Conservation (phyloP, 2,329 filamentous ascomycete genomes). For the Westerdykella sp. region DNA sequence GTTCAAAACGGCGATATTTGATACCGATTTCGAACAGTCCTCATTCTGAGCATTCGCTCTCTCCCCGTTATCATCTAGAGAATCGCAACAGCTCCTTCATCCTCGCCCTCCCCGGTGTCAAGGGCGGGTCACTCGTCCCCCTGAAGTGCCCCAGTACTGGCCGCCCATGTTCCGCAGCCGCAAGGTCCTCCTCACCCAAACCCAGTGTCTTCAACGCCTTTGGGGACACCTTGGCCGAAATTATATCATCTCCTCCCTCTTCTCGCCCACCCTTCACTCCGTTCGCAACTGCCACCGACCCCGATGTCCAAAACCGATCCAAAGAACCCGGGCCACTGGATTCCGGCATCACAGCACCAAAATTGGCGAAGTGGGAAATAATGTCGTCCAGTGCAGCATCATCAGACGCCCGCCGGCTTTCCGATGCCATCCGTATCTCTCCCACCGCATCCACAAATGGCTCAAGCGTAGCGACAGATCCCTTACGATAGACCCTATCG, state of each 20-base stretch:
- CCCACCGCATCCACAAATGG: background rate
- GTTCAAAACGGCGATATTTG: too few relatives aligned
- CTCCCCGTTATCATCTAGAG: background rate
- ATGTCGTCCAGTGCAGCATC: conserved; percentile 36
- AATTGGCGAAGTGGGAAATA: conserved; percentile 39
- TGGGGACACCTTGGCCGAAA: background rate
- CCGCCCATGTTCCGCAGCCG: background rate
- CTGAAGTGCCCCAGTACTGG: background rate
- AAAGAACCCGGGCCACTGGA: conserved; percentile 21
- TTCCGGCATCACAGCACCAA: conserved; percentile 30
- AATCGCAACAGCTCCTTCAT: background rate
- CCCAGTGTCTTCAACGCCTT: background rate
- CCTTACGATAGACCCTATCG: conserved; percentile 38
- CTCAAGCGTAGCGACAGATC: conserved; percentile 33
- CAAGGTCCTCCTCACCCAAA: background rate
- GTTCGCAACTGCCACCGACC: background rate
- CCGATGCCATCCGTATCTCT: conserved; percentile 2
- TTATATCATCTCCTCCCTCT: background rate
- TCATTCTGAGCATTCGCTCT: background rate
- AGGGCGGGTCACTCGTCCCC: background rate
- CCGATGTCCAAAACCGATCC: conserved; percentile 29
- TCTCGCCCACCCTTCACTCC: background rate
- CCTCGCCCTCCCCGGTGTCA: background rate
- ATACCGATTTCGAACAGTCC: background rate
- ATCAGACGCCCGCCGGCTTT: conserved; percentile 23